phyloP scores from a whole-genome alignment of 179 eudicot species.

The Spergularia azorica region DNA sequence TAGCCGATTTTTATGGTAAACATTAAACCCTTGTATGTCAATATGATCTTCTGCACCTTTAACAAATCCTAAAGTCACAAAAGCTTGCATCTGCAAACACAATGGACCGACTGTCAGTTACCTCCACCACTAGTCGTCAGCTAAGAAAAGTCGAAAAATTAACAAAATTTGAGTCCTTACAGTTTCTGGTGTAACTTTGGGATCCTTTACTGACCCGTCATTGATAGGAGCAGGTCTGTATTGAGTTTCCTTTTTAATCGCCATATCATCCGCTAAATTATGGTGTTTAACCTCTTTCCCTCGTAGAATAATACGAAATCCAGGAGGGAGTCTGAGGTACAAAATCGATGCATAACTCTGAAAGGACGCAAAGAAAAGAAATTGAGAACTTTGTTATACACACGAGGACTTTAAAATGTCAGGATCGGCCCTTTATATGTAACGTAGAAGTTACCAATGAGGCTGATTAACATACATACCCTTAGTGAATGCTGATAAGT shows the following conservation, averaged over 20 bases:
- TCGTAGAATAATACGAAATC: slow-evolving; percentile 53
- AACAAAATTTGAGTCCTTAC: slow-evolving; percentile 10
- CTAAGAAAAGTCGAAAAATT: not conserved
- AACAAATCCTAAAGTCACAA: slow-evolving; percentile 61
- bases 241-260: slow-evolving; percentile 29
- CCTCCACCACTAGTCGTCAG: not conserved
- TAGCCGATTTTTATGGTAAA: slow-evolving; percentile 77
- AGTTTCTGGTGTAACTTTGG: slow-evolving; percentile 27
- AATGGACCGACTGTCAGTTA: not conserved
- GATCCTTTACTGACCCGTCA: slow-evolving; percentile 36
- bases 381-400: no score
- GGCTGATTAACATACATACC: slow-evolving; percentile 37
- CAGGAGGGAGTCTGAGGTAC: slow-evolving; percentile 40
- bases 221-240: slow-evolving; percentile 46
- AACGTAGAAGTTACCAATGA: slow-evolving; percentile 35
- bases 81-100: slow-evolving; percentile 47
- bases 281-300: slow-evolving; percentile 71
- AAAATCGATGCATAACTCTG: slow-evolving; percentile 47
- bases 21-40: slow-evolving; percentile 82
- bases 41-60: slow-evolving; percentile 74
- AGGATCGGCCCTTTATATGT: no score
- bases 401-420: no score
- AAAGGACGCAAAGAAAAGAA: not conserved
- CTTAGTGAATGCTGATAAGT: slow-evolving; percentile 72
- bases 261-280: slow-evolving; percentile 59